Percentiles rank a stretch among this genome's conserved stretches.
Evolutionary conservation across 805 yeast species (phyloP).

Genomic region (Pichia pseudocactophila): DNA sequence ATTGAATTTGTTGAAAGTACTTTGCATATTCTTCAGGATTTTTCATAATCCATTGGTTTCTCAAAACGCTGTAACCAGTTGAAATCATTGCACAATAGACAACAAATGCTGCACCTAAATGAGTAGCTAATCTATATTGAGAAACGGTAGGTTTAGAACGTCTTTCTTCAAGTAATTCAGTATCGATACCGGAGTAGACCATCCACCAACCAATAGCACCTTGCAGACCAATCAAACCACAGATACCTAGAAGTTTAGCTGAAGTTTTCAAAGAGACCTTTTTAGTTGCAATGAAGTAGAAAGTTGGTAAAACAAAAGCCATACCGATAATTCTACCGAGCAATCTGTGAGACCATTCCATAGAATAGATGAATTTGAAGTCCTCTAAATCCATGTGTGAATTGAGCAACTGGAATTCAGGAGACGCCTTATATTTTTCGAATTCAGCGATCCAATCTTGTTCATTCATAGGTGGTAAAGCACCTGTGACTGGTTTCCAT

Average conservation of each 20-base stretch:
- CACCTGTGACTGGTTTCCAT: slow-evolving; percentile 97
- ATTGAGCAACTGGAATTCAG: slow-evolving; percentile 85
- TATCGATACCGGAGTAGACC: slow-evolving; percentile 93
- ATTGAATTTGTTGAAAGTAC: slow-evolving; percentile 49
- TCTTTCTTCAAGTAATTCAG: slow-evolving; percentile 64
- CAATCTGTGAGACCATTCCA: slow-evolving; percentile 97
- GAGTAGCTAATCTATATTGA: slow-evolving; percentile 89
- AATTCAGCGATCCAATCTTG: slow-evolving; percentile 84
- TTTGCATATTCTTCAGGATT: slow-evolving; percentile 51
- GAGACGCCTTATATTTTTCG: slow-evolving; percentile 69
- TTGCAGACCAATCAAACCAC: slow-evolving; percentile 79
- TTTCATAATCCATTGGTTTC: slow-evolving; percentile 61
- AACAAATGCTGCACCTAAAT: slow-evolving; percentile 84
- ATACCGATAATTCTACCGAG: slow-evolving; percentile 89
- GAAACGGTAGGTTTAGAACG: slow-evolving; percentile 95
- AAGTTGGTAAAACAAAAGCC: slow-evolving; percentile 74
- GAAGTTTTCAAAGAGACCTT: slow-evolving; percentile 62
- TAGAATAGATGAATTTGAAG: slow-evolving; percentile 85
- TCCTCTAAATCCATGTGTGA: slow-evolving; percentile 86
- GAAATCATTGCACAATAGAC: slow-evolving; percentile 84
- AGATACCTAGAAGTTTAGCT: slow-evolving; percentile 57
- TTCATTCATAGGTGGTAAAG: slow-evolving; percentile 78
- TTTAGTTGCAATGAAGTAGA: slow-evolving; percentile 63
- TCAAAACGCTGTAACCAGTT: slow-evolving; percentile 78
- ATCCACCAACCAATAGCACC: slow-evolving; percentile 99